Evolutionary conservation across 148 eudicot genomes (phyloP).

Genomic region (Chenopodium berlandieri): DNA sequence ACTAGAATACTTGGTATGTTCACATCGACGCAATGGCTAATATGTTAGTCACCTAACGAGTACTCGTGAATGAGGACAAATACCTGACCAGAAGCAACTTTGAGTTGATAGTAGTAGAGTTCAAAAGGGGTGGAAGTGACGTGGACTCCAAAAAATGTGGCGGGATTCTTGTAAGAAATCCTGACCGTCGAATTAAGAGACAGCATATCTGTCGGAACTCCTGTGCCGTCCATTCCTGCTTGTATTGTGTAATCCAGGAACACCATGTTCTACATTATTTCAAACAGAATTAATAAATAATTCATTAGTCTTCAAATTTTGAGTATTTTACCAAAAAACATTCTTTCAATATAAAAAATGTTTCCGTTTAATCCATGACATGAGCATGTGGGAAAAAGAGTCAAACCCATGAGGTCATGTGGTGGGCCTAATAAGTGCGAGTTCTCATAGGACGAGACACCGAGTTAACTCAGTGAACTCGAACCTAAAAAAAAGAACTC

Average conservation of each 20-base stretch:
- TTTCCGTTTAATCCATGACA: background rate
- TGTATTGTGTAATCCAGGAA: slow-evolving; percentile 55
- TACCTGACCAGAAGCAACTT: slow-evolving; percentile 56
- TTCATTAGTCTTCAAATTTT: background rate
- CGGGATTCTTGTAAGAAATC: slow-evolving; percentile 59
- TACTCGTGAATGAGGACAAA: background rate
- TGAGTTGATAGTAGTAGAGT: slow-evolving; percentile 49
- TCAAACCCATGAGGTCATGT: slow-evolving; percentile 18
- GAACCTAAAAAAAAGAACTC: slow-evolving; percentile 4
- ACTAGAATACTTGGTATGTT: too few species aligned
- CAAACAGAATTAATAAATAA: background rate
- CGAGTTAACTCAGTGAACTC: slow-evolving; percentile 1
- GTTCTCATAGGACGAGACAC: background rate
- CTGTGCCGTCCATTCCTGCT: slow-evolving; percentile 66
- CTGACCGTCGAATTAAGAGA: slow-evolving; percentile 65
- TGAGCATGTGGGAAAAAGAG: background rate
- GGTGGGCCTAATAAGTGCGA: background rate
- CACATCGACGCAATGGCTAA: too few species aligned
- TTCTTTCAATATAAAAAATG: background rate
- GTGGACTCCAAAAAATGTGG: slow-evolving; percentile 82
- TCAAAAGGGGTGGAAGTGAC: slow-evolving; percentile 69
- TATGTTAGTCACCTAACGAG: too few species aligned
- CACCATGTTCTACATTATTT: slow-evolving; percentile 50
- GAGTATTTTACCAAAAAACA: background rate
- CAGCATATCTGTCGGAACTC: slow-evolving; percentile 70